phyloP scores from a whole-genome alignment of 441 rosid species.

The Omphalea diandra region DNA sequence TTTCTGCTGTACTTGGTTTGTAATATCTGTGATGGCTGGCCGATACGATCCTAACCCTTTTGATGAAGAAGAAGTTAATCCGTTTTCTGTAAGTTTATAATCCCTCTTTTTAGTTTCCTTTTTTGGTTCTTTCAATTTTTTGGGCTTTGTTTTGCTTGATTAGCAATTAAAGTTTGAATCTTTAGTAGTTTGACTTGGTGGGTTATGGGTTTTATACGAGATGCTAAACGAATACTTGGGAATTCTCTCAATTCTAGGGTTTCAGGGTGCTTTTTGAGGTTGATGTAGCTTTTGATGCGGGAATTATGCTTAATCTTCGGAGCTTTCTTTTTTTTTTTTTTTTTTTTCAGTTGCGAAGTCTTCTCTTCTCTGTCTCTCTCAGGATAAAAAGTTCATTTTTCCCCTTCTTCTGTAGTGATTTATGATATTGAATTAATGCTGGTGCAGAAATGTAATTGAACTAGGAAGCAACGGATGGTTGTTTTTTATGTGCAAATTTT shows the following conservation, averaged over 20 bases:
- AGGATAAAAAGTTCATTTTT: too few relatives aligned
- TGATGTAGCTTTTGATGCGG: constrained; percentile 6
- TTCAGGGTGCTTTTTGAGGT: constrained; percentile 15
- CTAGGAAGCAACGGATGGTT: not conserved
- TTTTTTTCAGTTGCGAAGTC: too few relatives aligned
- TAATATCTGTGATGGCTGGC: constrained; percentile 53
- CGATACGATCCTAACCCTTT: constrained; percentile 83
- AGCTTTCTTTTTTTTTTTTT: too few relatives aligned
- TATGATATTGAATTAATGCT: not conserved
- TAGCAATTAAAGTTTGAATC: constrained; percentile 6
- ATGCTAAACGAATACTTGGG: not conserved
- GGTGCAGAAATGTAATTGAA: not conserved
- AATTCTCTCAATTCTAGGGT: constrained; percentile 11
- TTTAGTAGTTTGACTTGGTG: not conserved
- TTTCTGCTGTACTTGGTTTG: not conserved
- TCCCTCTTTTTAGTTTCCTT: constrained; percentile 4
- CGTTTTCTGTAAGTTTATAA: constrained; percentile 77
- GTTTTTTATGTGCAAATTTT: not conserved
- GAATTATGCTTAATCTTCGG: constrained; percentile 5
- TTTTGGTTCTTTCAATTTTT: not conserved
- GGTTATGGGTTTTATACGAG: constrained; percentile 8
- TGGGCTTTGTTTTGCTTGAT: not conserved
- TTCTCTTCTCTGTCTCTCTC: not conserved
- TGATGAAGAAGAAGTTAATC: constrained; percentile 77
- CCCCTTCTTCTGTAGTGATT: not conserved